These are phyloP conservation scores for Boeremia exigua DNA, from an alignment of 2,329 filamentous ascomycete genomes.

Conservation along the genomic window DNA sequence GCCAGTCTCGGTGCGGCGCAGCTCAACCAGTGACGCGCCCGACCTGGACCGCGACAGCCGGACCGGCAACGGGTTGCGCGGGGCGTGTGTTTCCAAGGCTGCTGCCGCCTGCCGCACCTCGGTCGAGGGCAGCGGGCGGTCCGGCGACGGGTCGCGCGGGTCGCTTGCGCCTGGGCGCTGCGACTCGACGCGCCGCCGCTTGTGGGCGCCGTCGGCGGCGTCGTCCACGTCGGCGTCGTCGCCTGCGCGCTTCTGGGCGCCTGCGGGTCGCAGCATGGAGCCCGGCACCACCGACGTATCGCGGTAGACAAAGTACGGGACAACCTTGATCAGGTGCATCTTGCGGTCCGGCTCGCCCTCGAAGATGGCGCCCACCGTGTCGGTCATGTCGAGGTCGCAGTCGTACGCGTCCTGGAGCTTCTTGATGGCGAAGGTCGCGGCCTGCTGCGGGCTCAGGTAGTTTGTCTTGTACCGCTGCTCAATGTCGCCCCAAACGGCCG, in stretches of 20 bases:
- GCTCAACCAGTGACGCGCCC: constrained; percentile 24
- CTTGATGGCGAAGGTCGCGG: constrained; percentile 41
- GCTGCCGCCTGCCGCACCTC: constrained; percentile 29
- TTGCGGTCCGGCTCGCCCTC: constrained; percentile 34
- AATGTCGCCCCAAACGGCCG: constrained; percentile 37
- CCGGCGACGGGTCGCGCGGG: constrained; percentile 24
- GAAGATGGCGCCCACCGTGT: constrained; percentile 45
- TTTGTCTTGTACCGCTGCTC: constrained; percentile 45
- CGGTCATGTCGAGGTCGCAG: constrained; percentile 45
- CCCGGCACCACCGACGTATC: constrained; percentile 41
- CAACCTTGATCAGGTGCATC: constrained; percentile 40
- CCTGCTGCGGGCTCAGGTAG: constrained; percentile 29
- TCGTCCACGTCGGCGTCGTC: constrained; percentile 7
- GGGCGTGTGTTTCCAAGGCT: neutral
- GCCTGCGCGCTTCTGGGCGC: constrained; percentile 31
- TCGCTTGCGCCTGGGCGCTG: constrained; percentile 20
- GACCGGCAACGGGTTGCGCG: no score
- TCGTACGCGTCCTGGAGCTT: constrained; percentile 46
- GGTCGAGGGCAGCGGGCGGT: constrained; percentile 38
- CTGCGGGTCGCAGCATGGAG: constrained; percentile 37
- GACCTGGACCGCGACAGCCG: constrained; percentile 24
- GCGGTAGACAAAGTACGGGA: constrained; percentile 37
- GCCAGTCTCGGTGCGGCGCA: constrained; percentile 28
- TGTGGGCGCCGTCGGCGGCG: constrained; percentile 20
- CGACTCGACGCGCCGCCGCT: constrained; percentile 34